Base-by-base conservation (phyloP, 169 alveolate species). In the Eimeria acervulina region DNA sequence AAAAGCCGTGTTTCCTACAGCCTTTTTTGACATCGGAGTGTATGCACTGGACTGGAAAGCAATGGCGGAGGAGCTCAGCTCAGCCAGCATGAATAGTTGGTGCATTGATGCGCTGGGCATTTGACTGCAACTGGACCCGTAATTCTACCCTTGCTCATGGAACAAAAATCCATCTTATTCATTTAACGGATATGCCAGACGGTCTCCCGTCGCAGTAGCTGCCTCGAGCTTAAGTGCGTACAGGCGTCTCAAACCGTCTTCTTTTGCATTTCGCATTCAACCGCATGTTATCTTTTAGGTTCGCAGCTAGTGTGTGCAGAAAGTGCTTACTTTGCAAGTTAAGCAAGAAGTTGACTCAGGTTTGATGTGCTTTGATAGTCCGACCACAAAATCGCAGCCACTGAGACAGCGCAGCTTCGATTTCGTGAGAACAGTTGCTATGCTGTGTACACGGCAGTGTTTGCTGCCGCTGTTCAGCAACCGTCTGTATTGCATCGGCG, bases 321-420 rank as follows among this genome's bases (percentile, higher is more conserved):
- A 15, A 59, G 17, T 7, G 78, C 28, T 68, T 33, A n/a, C 47
- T 28, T 68, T n/a, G 8, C 28, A 68, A 33, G 28, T 0, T 68
- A 23, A 8, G 47, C 80, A 68, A 12, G 28, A 13, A 31, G 8
- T 31, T 33, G 47, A 78, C 26, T 44, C 63, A 12, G 91, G 76
- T 83, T 28, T 12, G 47, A 28, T n/a, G 42, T 19, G 72, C 38
- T 44, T 85, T 61, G 23, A 13, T 17, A 6, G 68, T 40, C 7
- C 93, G 93, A 63, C 93, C 93, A 61, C 81, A 85, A 85, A 85
- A 85, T 68, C 80, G 93, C 81, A 85, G 80, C 81, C 78, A 85
- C 42, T 61, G 93, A 55, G 10, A 5, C 13, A 85, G 19, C 70
- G 59, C 93, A 21, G 80, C 80, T 21, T 36, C 93, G 28, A 61